Percentiles rank a stretch among this genome's conserved stretches.
These are phyloP conservation scores for Chlamydomonas incerta DNA, from an alignment of 139 green algal species.

Conservation along the genomic window DNA sequence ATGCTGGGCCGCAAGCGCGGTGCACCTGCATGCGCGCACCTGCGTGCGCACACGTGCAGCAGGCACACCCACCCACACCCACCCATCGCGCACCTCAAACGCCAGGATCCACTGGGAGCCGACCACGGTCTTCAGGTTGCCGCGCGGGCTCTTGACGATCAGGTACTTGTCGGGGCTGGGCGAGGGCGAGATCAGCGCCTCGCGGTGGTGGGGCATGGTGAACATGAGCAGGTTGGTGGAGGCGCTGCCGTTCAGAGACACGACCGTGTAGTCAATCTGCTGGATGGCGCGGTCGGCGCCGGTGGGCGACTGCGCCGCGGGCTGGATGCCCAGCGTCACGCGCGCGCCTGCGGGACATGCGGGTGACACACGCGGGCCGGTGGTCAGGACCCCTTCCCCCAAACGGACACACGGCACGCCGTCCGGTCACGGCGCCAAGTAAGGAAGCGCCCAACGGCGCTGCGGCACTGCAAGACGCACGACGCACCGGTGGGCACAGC, in stretches of 20 bases:
- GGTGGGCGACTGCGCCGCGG: not conserved
- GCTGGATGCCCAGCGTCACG: slow-evolving; percentile 4
- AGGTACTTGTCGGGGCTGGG: not conserved
- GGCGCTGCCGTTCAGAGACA: not conserved
- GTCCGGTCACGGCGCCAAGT: too few relatives aligned
- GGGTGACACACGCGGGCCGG: too few relatives aligned
- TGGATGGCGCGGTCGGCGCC: not conserved
- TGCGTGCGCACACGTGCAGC: too few relatives aligned
- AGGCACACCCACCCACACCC: too few relatives aligned
- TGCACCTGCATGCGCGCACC: too few relatives aligned
- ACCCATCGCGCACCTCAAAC: not conserved
- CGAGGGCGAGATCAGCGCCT: not conserved
- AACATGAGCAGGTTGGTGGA: slow-evolving; percentile 24
- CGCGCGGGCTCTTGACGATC: slow-evolving; percentile 4
- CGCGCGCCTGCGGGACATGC: not conserved
- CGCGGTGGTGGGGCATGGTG: slow-evolving; percentile 25
- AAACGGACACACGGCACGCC: too few relatives aligned
- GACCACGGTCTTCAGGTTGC: slow-evolving; percentile 1
- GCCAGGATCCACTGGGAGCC: slow-evolving; percentile 2
- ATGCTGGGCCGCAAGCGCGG: too few relatives aligned
- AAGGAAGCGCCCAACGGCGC: not conserved
- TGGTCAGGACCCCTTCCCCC: too few relatives aligned
- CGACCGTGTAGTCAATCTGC: not conserved
- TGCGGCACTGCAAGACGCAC: not conserved
- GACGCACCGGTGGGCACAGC: not conserved